Percentiles rank a stretch among this genome's conserved stretches.
Evolutionary conservation across 2,329 filamentous ascomycete species (phyloP).

Genomic region (Pseudogymnoascus sp.): DNA sequence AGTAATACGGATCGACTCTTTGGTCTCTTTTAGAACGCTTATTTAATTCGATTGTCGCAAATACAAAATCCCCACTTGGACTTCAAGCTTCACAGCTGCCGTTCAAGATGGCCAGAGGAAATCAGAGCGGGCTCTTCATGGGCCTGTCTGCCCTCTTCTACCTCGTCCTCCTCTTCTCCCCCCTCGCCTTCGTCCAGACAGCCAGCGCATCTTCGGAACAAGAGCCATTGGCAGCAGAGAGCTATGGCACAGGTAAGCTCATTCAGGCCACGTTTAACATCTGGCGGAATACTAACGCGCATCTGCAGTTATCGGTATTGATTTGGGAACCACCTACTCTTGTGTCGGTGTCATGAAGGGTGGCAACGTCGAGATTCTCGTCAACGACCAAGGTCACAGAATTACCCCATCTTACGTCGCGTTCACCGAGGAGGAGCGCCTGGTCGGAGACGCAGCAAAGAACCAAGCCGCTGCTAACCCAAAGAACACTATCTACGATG

Average conservation of each 20-base stretch:
- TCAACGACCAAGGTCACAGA: constrained; percentile 95
- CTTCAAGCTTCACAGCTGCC: constrained; percentile 4
- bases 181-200: constrained; percentile 74
- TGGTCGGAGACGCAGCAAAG: constrained; percentile 96
- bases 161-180: constrained; percentile 81
- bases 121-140: constrained; percentile 64
- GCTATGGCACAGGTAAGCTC: constrained; percentile 62
- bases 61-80: neutral
- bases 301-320: constrained; percentile 75
- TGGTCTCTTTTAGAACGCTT: constrained; percentile 4
- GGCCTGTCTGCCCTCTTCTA: constrained; percentile 87
- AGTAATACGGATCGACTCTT: neutral
- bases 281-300: neutral
- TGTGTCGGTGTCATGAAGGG: constrained; percentile 96
- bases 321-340: constrained; percentile 83
- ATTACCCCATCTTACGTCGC: constrained; percentile 93
- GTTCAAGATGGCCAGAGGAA: constrained; percentile 50
- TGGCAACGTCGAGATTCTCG: constrained; percentile 90
- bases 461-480: constrained; percentile 85
- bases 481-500: constrained; percentile 66
- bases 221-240: constrained; percentile 54
- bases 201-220: constrained; percentile 67
- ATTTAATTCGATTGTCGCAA: neutral
- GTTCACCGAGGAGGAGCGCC: constrained; percentile 92
- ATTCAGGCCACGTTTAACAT: neutral